Conservation (phyloP, 495 filamentous ascomycete species). For the Penicillium subrubescens region DNA sequence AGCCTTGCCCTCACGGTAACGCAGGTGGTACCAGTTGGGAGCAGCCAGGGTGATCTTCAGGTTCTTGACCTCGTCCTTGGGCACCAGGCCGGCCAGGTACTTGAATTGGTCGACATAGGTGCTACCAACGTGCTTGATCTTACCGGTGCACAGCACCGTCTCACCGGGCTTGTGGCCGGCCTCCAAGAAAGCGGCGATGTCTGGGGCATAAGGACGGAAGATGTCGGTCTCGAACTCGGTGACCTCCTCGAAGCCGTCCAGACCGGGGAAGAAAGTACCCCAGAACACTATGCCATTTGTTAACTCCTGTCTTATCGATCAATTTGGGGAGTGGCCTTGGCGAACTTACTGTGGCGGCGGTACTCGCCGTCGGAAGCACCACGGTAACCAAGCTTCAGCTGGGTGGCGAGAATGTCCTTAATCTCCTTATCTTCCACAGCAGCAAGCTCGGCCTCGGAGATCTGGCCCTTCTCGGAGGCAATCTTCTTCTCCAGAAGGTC, state of each 20-base stretch:
- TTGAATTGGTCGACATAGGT: conserved; percentile 68
- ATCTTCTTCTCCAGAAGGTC: conserved; percentile 66
- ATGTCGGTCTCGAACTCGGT: conserved; percentile 58
- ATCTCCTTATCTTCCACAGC: conserved; percentile 67
- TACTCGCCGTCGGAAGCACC: conserved; percentile 78
- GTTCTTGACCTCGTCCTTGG: conserved; percentile 60
- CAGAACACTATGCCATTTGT: conserved; percentile 54
- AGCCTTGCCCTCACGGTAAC: conserved; percentile 68
- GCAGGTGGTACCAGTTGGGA: conserved; percentile 74
- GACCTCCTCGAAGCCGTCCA: conserved; percentile 70
- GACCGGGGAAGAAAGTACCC: conserved; percentile 75
- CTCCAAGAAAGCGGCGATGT: conserved; percentile 74
- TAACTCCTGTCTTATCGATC: neutral
- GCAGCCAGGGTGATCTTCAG: conserved; percentile 75
- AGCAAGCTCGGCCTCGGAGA: conserved; percentile 38
- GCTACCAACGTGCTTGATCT: conserved; percentile 67
- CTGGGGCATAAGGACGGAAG: conserved; percentile 76
- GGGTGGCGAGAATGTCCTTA: conserved; percentile 63
- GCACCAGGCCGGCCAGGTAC: conserved; percentile 63
- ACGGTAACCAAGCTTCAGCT: conserved; percentile 67
- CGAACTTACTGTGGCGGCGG: conserved; percentile 58
- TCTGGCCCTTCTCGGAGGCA: conserved; percentile 54
- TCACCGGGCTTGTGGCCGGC: conserved; percentile 73
- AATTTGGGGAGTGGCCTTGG: neutral
- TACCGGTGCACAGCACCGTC: conserved; percentile 70